A percentile compares a stretch with the other conserved stretches of the same genome.
phyloP scores from a whole-genome alignment of 176 grass and related monocot genomes.

The Zizania latifolia region DNA sequence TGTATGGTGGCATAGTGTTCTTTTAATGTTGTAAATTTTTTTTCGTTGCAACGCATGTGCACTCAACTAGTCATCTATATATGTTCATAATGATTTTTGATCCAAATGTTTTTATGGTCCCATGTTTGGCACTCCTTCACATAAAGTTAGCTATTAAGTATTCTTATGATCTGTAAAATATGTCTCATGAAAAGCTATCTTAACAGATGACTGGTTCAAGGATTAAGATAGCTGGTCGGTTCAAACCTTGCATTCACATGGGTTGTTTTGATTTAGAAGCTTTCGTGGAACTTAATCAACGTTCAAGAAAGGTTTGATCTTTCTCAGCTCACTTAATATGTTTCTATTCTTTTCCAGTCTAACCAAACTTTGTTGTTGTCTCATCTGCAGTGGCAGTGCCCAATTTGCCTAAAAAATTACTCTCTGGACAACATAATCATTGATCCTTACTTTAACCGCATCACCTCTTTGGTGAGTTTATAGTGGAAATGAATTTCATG shows the following conservation, averaged over 20 bases:
- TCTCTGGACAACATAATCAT: conserved; percentile 70
- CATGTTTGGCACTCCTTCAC: not conserved
- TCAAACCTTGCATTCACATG: conserved; percentile 88
- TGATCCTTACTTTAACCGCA: conserved; percentile 94
- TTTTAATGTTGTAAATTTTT: too few species aligned
- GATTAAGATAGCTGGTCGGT: conserved; percentile 82
- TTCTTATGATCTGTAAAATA: conserved; percentile 6
- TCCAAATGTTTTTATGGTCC: not conserved
- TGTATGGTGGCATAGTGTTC: too few species aligned
- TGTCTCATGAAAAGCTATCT: conserved; percentile 9
- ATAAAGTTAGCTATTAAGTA: not conserved
- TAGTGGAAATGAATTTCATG: not conserved
- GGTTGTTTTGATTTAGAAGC: conserved; percentile 96
- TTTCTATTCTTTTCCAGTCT: not conserved
- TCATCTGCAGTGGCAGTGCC: conserved; percentile 89
- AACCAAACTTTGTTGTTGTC: conserved; percentile 19
- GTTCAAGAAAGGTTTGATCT: conserved; percentile 75
- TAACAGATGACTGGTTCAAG: conserved; percentile 77
- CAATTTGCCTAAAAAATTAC: conserved; percentile 89
- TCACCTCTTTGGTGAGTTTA: conserved; percentile 73
- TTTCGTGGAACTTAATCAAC: conserved; percentile 77
- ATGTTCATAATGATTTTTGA: not conserved
- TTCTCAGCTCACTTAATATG: not conserved
- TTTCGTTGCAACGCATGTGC: too few species aligned
- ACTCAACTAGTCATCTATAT: too few species aligned